Evolutionary conservation across 2,329 filamentous ascomycete species (phyloP).

Genomic region (Diplocarpon mali): DNA sequence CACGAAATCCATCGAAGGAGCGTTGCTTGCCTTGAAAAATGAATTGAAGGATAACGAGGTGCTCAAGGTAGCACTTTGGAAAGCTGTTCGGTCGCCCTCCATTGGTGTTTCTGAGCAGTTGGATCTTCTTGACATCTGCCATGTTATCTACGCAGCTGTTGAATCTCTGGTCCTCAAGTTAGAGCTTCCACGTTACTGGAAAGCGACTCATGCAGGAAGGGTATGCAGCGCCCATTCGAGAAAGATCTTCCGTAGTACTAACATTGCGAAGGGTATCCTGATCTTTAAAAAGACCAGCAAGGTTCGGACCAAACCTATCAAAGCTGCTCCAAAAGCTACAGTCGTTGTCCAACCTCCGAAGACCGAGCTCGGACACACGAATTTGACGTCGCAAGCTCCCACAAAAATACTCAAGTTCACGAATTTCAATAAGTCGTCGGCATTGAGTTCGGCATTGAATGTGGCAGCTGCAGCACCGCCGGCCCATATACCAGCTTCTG

Average conservation of each 20-base stretch:
- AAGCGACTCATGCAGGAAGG: constrained; percentile 29
- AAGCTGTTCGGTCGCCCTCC: constrained; percentile 36
- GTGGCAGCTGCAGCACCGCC: neutral
- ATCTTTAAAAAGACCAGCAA: constrained; percentile 23
- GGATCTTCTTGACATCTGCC: constrained; percentile 40
- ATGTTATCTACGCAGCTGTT: constrained; percentile 38
- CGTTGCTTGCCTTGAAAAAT: constrained; percentile 37
- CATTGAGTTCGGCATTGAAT: neutral
- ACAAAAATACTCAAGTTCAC: constrained; percentile 1
- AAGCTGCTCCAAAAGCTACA: neutral
- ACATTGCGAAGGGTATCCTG: constrained; percentile 19
- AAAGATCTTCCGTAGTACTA: neutral
- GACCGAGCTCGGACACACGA: constrained; percentile 1
- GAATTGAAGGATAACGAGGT: constrained; percentile 35
- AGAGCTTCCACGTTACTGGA: constrained; percentile 37
- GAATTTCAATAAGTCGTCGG: neutral
- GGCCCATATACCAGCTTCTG: neutral
- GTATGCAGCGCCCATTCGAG: constrained; percentile 20
- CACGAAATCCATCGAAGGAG: constrained; percentile 36
- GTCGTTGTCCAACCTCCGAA: constrained; percentile 2
- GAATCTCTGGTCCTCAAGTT: constrained; percentile 36
- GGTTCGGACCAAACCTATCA: constrained; percentile 19
- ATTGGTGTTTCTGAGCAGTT: constrained; percentile 38
- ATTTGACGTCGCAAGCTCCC: neutral
- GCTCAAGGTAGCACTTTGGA: constrained; percentile 38